Evolutionary conservation across 2,329 filamentous ascomycete genomes (phyloP).

Genomic region (Paecilomyces dactylethromorphus): DNA sequence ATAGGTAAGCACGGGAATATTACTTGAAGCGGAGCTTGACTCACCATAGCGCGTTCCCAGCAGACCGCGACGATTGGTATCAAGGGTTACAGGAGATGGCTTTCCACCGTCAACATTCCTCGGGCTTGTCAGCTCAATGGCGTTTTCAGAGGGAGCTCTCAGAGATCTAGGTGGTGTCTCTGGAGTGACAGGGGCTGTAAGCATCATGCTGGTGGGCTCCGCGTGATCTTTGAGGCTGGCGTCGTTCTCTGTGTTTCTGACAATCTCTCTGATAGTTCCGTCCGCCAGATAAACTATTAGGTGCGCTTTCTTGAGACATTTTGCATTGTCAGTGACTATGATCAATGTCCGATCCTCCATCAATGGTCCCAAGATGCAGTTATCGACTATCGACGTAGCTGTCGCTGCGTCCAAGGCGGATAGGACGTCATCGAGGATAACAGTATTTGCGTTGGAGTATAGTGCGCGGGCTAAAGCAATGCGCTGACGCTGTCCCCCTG

Average conservation of each 20-base stretch:
- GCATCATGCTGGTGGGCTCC: neutral
- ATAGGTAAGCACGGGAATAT: neutral
- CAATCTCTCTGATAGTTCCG: conserved; percentile 1
- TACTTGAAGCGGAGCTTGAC: neutral
- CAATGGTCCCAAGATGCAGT: conserved; percentile 6
- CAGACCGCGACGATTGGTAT: neutral
- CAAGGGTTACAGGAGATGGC: neutral
- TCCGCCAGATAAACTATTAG: conserved; percentile 5
- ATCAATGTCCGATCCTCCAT: conserved; percentile 4
- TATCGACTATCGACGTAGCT: conserved; percentile 2
- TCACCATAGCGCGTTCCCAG: neutral
- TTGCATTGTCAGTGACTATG: conserved; percentile 5
- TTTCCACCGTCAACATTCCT: neutral
- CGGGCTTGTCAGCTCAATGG: neutral
- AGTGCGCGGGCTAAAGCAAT: conserved; percentile 52
- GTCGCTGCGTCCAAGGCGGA: conserved; percentile 7
- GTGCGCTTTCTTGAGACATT: conserved; percentile 2
- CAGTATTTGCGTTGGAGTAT: conserved; percentile 49
- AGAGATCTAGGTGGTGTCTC: neutral
- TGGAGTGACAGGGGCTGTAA: neutral
- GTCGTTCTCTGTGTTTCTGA: neutral
- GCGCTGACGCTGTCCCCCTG: conserved; percentile 56
- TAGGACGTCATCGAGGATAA: conserved; percentile 47
- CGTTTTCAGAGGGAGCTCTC: neutral
- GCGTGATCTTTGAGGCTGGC: neutral